Percentiles rank a stretch among this genome's conserved stretches.
Evolutionary conservation across 2,329 filamentous ascomycete species (phyloP).

Genomic region (Pseudogymnoascus sp.): DNA sequence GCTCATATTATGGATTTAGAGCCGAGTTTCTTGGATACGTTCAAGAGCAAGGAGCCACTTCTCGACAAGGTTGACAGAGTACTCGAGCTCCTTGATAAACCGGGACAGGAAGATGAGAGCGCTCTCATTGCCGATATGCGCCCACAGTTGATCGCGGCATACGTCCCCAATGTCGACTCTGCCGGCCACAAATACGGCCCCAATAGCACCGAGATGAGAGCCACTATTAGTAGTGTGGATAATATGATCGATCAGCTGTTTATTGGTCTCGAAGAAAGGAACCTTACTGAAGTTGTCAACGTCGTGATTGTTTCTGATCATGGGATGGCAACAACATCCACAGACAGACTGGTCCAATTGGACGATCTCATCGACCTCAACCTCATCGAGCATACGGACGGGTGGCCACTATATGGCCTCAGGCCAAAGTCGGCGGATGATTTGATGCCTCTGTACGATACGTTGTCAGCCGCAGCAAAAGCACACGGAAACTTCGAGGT

Average conservation of each 20-base stretch:
- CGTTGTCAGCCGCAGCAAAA: conserved; percentile 48
- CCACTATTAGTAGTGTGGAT: conserved; percentile 74
- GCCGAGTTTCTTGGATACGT: conserved; percentile 77
- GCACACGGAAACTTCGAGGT: conserved; percentile 66
- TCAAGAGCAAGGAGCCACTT: conserved; percentile 69
- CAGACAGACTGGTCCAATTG: conserved; percentile 72
- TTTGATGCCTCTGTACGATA: conserved; percentile 60
- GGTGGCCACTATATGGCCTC: conserved; percentile 88
- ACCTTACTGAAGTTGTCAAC: conserved; percentile 85
- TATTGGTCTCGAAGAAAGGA: conserved; percentile 67
- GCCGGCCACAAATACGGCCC: conserved; percentile 86
- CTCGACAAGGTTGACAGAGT: conserved; percentile 71
- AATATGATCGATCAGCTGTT: conserved; percentile 73
- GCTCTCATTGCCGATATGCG: conserved; percentile 49
- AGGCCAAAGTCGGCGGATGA: conserved; percentile 66
- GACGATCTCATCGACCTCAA: conserved; percentile 77
- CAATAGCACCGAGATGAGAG: conserved; percentile 84
- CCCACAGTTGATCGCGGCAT: conserved; percentile 87
- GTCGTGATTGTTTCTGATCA: conserved; percentile 95
- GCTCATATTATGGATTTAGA: conserved; percentile 70
- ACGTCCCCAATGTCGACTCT: conserved; percentile 85
- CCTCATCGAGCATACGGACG: conserved; percentile 77
- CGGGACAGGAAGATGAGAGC: conserved; percentile 57
- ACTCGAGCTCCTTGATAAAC: conserved; percentile 75
- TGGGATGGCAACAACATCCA: conserved; percentile 92